Conservation (phyloP, 768 basidiomycete species). For the Punctularia strigosozonata region DNA sequence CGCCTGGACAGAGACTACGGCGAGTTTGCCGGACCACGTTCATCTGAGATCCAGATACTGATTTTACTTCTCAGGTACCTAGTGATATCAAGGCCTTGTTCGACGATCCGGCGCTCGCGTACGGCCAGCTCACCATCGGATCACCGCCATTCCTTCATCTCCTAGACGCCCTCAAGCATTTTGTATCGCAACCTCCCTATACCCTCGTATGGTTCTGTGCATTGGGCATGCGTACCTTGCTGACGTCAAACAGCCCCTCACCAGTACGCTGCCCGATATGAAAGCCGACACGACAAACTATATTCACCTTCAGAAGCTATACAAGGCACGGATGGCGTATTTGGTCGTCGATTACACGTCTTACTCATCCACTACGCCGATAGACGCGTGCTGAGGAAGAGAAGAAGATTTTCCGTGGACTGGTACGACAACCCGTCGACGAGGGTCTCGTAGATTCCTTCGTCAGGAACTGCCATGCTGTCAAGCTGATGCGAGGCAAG, state of each 20-base stretch:
- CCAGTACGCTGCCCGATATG: conserved; percentile 89
- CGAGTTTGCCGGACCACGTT: conserved; percentile 10
- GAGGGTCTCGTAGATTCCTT: conserved; percentile 55
- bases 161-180: conserved; percentile 59
- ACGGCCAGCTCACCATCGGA: conserved; percentile 25
- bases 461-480: conserved; percentile 69
- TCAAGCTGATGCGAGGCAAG: conserved; percentile 54
- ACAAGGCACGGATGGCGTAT: too few relatives aligned
- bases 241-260: too few relatives aligned
- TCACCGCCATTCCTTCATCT: conserved; percentile 73
- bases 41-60: neutral
- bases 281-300: conserved; percentile 81
- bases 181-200: conserved; percentile 39
- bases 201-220: too few relatives aligned
- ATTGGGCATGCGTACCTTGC: too few relatives aligned
- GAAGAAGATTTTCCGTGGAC: conserved; percentile 29
- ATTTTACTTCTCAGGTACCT: conserved; percentile 36
- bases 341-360: too few relatives aligned
- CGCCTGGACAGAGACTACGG: conserved; percentile 50
- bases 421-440: conserved; percentile 26
- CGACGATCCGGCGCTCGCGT: conserved; percentile 40
- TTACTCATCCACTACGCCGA: too few relatives aligned
- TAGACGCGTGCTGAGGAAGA: conserved; percentile 60
- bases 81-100: conserved; percentile 56
- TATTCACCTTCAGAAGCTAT: conserved; percentile 75